A percentile compares a stretch with the other conserved stretches of the same genome.
These are phyloP conservation scores for Sporothrix globosa DNA, from an alignment of 2,329 filamentous ascomycete species.

Conservation along the genomic window DNA sequence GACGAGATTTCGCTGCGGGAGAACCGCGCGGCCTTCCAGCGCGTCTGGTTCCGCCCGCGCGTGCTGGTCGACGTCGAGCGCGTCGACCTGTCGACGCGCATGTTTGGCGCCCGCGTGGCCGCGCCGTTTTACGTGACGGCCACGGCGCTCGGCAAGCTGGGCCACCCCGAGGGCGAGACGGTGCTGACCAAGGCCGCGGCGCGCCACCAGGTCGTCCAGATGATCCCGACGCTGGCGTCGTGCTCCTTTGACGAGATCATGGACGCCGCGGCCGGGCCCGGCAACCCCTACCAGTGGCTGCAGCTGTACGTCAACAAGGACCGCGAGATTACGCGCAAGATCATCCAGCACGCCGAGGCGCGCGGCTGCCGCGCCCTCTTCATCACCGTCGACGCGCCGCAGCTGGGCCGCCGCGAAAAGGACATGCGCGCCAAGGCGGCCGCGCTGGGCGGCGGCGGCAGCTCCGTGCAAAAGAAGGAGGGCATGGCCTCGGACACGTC, in stretches of 20 bases:
- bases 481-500: constrained; percentile 77
- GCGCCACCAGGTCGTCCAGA: constrained; percentile 90
- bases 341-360: constrained; percentile 87
- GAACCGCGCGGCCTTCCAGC: constrained; percentile 94
- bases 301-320: constrained; percentile 98
- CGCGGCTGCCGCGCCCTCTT: constrained; percentile 95
- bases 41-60: constrained; percentile 92
- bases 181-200: constrained; percentile 81
- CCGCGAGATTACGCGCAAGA: constrained; percentile 83
- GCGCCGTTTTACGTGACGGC: constrained; percentile 97
- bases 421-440: constrained; percentile 95
- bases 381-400: constrained; percentile 97
- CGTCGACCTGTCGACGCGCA: constrained; percentile 84
- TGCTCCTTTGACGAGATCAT: constrained; percentile 98
- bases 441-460: constrained; percentile 65
- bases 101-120: constrained; percentile 83
- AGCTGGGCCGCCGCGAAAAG: constrained; percentile 92
- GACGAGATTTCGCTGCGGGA: constrained; percentile 92
- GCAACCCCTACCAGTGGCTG: constrained; percentile 85
- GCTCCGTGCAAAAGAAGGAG: constrained; percentile 78
- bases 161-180: constrained; percentile 91
- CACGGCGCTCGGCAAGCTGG: constrained; percentile 92
- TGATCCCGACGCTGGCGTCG: constrained; percentile 96
- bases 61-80: constrained; percentile 87
- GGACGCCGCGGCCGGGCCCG: constrained; percentile 71